Base-by-base conservation (phyloP, 305 asterid species). In the Rubia balearica region DNA sequence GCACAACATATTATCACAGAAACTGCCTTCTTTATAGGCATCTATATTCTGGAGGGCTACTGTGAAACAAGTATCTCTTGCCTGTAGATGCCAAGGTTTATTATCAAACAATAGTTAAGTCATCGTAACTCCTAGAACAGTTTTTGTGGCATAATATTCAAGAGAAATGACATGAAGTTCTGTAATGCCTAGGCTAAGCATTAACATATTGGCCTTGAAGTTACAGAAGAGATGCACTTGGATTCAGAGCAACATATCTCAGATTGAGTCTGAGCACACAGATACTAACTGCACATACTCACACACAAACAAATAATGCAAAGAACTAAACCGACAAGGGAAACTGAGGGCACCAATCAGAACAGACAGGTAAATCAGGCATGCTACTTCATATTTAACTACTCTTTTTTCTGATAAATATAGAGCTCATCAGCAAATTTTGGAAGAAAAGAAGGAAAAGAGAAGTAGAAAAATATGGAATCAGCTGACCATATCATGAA, bases 401-500 rank as follows among this genome's bases (percentile, higher is more conserved):
- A 40, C 22, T 65, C 57, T 17, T 53, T 46, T 64, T 55, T 51
- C 70, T 66, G 19, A 30, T 41, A 40, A 71, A 66, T 61, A 59
- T 46, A 65, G 72, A 68, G 42, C 48, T 77, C 61, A 69, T 65
- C 68, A 19, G 16, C 14, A 65, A 61, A 61, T 64, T 64, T 46
- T 53, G 66, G 17, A 24, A 24, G 24, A 24, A 67, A 30, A 24
- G 46, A n/a, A 11, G 48, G 46, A 59, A 68, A 22, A 66, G 27
- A 22, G 45, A 19, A n/a, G 46, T 59, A 49, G 71, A 45, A 68
- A 57, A 69, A 73, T 40, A 11, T 46, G 40, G 17, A 61, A 67
- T 38, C 74, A 30, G 61, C 80, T 0, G 73, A 69, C 65, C 73
- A 46, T 70, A 72, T 77, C 55, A 9, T 71, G 38, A 43, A 45